Conservation (phyloP, 805 yeast genomes). For the Pichia cephalocereana region DNA sequence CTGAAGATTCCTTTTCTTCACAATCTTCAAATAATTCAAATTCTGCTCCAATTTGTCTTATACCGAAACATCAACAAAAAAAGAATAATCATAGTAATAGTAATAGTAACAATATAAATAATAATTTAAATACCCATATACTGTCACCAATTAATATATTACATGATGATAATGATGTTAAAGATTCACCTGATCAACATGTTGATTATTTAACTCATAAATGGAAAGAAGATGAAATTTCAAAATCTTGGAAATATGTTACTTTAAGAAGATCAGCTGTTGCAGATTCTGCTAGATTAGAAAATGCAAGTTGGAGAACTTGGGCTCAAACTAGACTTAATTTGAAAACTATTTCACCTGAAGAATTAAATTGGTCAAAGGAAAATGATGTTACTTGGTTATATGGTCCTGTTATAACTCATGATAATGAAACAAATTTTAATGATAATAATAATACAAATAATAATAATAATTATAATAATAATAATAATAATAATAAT, state of each 20-base stretch:
- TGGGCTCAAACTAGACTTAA: constrained; percentile 86
- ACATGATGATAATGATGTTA: constrained; percentile 81
- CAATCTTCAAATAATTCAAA: constrained; percentile 10
- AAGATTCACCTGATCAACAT: constrained; percentile 75
- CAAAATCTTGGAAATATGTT: constrained; percentile 93
- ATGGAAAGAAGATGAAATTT: constrained; percentile 92
- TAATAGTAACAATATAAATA: constrained; percentile 8
- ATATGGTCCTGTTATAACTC: constrained; percentile 65
- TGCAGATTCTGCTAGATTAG: constrained; percentile 69
- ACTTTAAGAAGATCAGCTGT: constrained; percentile 74
- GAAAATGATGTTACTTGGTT: constrained; percentile 97
- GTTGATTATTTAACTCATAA: constrained; percentile 93
- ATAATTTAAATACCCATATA: constrained; percentile 8
- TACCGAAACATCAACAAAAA: constrained; percentile 25
- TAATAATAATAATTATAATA: background rate
- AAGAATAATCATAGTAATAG: constrained; percentile 10
- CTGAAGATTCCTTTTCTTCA: constrained; percentile 23
- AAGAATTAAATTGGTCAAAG: constrained; percentile 89
- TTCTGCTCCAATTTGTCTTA: constrained; percentile 15
- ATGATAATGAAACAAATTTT: background rate
- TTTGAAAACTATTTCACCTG: constrained; percentile 77
- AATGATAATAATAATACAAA: constrained; percentile 1
- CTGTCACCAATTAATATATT: constrained; percentile 17
- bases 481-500: background rate
- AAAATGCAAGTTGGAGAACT: constrained; percentile 90